These are phyloP conservation scores for Phialophora macrospora DNA, from an alignment of 2,329 filamentous ascomycete genomes.

Conservation along the genomic window DNA sequence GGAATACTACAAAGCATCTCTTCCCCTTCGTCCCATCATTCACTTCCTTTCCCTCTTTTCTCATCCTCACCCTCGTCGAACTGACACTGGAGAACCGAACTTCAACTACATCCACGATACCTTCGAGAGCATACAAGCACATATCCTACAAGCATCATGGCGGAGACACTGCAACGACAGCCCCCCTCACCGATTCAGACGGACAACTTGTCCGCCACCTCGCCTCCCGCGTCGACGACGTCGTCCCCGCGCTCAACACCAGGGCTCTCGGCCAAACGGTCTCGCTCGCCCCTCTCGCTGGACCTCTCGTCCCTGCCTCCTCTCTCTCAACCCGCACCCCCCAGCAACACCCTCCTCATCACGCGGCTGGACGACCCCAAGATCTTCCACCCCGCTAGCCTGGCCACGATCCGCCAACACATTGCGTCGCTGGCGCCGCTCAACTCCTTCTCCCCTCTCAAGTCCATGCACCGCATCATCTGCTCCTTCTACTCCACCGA, in stretches of 20 bases:
- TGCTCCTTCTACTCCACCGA: conserved; percentile 53
- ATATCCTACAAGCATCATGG: conserved; percentile 17
- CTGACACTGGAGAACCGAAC: not conserved
- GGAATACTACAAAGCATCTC: conserved; percentile 5
- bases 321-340: conserved; percentile 52
- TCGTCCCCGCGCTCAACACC: conserved; percentile 41
- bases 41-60: not conserved
- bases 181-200: conserved; percentile 28
- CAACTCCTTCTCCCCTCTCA: conserved; percentile 58
- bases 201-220: conserved; percentile 25
- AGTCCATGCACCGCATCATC: conserved; percentile 57
- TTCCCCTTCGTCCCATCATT: not conserved
- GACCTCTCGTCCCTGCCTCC: conserved; percentile 54
- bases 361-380: conserved; percentile 53
- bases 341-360: conserved; percentile 58
- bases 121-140: not conserved
- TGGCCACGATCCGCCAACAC: conserved; percentile 50
- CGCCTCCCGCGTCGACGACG: conserved; percentile 40
- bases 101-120: not conserved
- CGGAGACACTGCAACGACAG: conserved; percentile 21
- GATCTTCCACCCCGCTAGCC: conserved; percentile 54
- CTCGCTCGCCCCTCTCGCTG: conserved; percentile 48
- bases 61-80: not conserved
- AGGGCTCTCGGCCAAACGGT: conserved; percentile 31
- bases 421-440: conserved; percentile 50